These are phyloP conservation scores for Ajuga reptans DNA, from an alignment of 305 asterid genomes.

Conservation along the genomic window DNA sequence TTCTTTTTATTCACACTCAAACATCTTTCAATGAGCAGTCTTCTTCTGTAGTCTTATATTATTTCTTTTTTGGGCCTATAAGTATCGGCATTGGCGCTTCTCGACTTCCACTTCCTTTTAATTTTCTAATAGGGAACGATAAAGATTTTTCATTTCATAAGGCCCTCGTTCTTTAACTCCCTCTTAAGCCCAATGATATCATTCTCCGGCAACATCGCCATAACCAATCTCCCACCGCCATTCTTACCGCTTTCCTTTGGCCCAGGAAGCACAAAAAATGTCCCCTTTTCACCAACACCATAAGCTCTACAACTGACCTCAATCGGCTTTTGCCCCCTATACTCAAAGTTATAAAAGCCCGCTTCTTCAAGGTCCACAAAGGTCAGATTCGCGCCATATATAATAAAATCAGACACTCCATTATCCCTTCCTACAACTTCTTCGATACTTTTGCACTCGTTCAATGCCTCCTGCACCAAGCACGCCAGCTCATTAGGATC, in stretches of 20 bases:
- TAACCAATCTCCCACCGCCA: conserved; percentile 32
- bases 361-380: conserved; percentile 48
- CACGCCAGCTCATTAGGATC: conserved; percentile 36
- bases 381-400: conserved; percentile 68
- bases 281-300: conserved; percentile 65
- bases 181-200: conserved; percentile 40
- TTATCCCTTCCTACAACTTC: conserved; percentile 39
- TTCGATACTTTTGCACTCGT: conserved; percentile 41
- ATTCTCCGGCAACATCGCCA: conserved; percentile 42
- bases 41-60: neutral
- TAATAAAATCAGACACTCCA: conserved; percentile 44
- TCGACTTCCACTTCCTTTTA: too few relatives aligned
- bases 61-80: too few relatives aligned
- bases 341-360: conserved; percentile 38
- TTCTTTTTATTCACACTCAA: neutral
- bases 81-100: too few relatives aligned
- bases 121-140: too few relatives aligned
- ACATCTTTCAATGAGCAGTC: neutral
- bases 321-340: conserved; percentile 38
- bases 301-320: conserved; percentile 36
- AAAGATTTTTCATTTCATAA: conserved; percentile 23
- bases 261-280: conserved; percentile 46
- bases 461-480: conserved; percentile 31
- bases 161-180: conserved; percentile 41
- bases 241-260: neutral